A percentile compares a stretch with the other conserved stretches of the same genome.
These are phyloP conservation scores for Leucosporidium yakuticum DNA, from an alignment of 768 basidiomycete species.

Conservation along the genomic window DNA sequence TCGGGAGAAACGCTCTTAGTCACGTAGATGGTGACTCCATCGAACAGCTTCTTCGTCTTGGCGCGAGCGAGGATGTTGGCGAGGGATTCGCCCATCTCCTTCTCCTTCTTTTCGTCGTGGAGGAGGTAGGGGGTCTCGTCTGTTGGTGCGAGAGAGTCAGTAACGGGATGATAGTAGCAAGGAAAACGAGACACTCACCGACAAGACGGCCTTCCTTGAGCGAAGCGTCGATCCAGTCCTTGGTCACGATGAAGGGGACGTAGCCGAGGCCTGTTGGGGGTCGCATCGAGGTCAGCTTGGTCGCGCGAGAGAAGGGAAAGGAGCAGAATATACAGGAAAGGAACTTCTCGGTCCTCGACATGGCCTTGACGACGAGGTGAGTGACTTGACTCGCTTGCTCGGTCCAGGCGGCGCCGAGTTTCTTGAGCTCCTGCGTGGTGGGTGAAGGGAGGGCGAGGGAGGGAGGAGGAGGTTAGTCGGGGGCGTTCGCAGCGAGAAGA, in stretches of 20 bases:
- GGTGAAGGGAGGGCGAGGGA: background rate
- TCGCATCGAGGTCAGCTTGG: background rate
- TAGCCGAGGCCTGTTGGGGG: slow-evolving; percentile 52
- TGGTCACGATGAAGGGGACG: slow-evolving; percentile 58
- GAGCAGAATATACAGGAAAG: slow-evolving; percentile 48
- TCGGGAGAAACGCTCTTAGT: slow-evolving; percentile 62
- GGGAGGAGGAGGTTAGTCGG: background rate
- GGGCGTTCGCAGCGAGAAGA: background rate
- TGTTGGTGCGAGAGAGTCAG: slow-evolving; percentile 39
- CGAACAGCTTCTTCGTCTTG: slow-evolving; percentile 57
- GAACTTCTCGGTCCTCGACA: slow-evolving; percentile 83
- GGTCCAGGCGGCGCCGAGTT: slow-evolving; percentile 62
- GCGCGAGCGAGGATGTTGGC: slow-evolving; percentile 58
- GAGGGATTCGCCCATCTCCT: slow-evolving; percentile 62
- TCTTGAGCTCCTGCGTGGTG: slow-evolving; percentile 52
- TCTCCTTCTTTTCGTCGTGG: slow-evolving; percentile 58
- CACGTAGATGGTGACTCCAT: slow-evolving; percentile 65
- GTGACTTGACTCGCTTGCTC: slow-evolving; percentile 64
- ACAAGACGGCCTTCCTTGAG: slow-evolving; percentile 56
- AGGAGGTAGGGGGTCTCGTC: slow-evolving; percentile 61
- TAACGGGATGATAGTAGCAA: too few species aligned
- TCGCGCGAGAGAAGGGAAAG: too few species aligned
- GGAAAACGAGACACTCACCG: slow-evolving; percentile 49
- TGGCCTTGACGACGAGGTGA: slow-evolving; percentile 62
- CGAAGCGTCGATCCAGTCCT: slow-evolving; percentile 63